phyloP scores from a whole-genome alignment of 140 eudicot genomes.

The Bidens hawaiensis region DNA sequence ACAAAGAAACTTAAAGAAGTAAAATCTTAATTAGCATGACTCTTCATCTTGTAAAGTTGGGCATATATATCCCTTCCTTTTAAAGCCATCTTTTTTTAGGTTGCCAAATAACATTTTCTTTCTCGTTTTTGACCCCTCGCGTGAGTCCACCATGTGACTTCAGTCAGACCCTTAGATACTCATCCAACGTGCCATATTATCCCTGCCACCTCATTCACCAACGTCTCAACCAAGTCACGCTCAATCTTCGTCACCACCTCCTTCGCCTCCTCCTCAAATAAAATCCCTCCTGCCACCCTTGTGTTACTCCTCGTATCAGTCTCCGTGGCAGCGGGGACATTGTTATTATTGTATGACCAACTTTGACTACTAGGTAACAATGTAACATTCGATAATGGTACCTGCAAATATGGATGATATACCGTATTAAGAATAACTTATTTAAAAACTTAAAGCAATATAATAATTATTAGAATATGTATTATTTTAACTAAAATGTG shows the following conservation, averaged over 20 bases:
- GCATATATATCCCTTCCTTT: slow-evolving; percentile 11
- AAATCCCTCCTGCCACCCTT: background rate
- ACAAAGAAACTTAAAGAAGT: too few species aligned
- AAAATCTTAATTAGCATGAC: too few species aligned
- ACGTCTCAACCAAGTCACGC: slow-evolving; percentile 57
- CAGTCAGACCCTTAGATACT: slow-evolving; percentile 26
- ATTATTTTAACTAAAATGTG: too few species aligned
- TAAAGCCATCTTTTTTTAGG: slow-evolving; percentile 10
- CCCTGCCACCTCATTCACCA: slow-evolving; percentile 60
- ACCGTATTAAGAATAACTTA: too few species aligned
- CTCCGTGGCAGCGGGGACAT: slow-evolving; percentile 13
- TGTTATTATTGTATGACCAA: slow-evolving; percentile 43
- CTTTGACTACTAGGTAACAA: slow-evolving; percentile 64
- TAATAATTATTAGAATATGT: too few species aligned
- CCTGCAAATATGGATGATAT: too few species aligned
- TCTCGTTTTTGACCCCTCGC: slow-evolving; percentile 31
- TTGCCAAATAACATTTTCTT: slow-evolving; percentile 8
- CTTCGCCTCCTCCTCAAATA: slow-evolving; percentile 60
- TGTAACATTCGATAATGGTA: slow-evolving; percentile 46
- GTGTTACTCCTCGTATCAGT: slow-evolving; percentile 31
- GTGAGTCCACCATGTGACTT: slow-evolving; percentile 36
- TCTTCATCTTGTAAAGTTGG: slow-evolving; percentile 14
- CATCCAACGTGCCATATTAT: slow-evolving; percentile 15
- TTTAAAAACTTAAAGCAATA: too few species aligned
- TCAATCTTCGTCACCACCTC: slow-evolving; percentile 59